These are phyloP conservation scores for Protostelium mycophagum DNA, from an alignment of 78 protist species.

Conservation along the genomic window DNA sequence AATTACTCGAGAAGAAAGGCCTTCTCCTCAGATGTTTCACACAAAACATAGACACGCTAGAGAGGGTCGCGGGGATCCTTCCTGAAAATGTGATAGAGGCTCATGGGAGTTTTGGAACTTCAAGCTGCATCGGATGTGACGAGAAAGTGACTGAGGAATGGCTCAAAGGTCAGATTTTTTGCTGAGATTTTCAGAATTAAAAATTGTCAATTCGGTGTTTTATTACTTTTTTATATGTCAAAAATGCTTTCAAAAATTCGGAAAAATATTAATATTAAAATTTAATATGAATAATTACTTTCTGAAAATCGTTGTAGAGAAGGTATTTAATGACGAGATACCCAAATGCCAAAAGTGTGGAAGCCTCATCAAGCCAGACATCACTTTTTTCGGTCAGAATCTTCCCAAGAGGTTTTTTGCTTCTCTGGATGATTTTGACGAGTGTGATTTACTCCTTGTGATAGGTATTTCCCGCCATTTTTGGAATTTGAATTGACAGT, in stretches of 20 bases:
- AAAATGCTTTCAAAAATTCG: too few species aligned
- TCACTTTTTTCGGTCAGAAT: conserved; percentile 82
- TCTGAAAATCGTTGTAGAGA: conserved; percentile 8
- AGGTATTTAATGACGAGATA: conserved; percentile 15
- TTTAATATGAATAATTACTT: too few species aligned
- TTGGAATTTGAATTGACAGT: neutral
- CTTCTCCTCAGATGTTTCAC: conserved; percentile 73
- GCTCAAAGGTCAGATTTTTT: neutral
- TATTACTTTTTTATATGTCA: too few species aligned
- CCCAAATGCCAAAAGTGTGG: conserved; percentile 51
- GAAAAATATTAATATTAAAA: too few species aligned
- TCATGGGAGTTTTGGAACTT: conserved; percentile 74
- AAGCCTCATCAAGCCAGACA: conserved; percentile 73
- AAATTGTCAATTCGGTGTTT: too few species aligned
- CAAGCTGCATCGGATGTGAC: conserved; percentile 31
- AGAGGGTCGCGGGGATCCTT: conserved; percentile 67
- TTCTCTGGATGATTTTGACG: conserved; percentile 8
- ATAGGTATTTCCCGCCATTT: conserved; percentile 22
- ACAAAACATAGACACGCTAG: conserved; percentile 91
- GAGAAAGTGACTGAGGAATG: neutral
- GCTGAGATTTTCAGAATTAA: too few species aligned
- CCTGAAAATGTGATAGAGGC: conserved; percentile 63
- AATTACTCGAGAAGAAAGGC: conserved; percentile 54
- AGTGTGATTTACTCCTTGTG: conserved; percentile 72
- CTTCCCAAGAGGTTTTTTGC: conserved; percentile 55